Conservation (phyloP, 441 rosid genomes). For the Erodium texanum region DNA sequence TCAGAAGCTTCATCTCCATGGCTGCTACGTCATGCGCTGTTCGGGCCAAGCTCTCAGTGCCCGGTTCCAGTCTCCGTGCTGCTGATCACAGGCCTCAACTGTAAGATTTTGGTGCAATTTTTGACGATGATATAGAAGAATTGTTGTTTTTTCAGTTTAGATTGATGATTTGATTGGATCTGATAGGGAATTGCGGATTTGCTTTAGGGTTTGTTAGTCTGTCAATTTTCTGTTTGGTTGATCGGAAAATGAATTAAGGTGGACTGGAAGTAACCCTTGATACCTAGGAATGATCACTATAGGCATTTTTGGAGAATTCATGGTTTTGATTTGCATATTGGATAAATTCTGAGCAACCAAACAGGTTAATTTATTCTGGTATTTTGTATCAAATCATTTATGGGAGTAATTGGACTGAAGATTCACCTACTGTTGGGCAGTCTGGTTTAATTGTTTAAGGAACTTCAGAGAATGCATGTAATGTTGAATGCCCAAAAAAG, state of each 20-base stretch:
- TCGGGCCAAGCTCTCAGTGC: background rate
- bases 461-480: background rate
- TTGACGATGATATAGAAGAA: background rate
- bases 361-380: background rate
- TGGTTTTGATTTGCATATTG: background rate
- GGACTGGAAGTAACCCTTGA: background rate
- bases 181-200: constrained; percentile 2
- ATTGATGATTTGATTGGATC: background rate
- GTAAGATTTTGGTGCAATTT: background rate
- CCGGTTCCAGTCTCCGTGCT: background rate
- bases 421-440: background rate
- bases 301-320: background rate
- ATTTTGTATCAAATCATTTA: background rate
- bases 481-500: background rate
- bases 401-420: background rate
- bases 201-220: background rate
- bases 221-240: background rate
- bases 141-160: background rate
- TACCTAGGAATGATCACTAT: background rate
- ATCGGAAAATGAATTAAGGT: background rate
- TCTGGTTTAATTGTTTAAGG: background rate
- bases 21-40: background rate
- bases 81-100: background rate
- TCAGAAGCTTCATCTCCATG: background rate
- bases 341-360: background rate